These are phyloP conservation scores for Meira nashicola DNA, from an alignment of 1,284 basidiomycete species.

Conservation along the genomic window DNA sequence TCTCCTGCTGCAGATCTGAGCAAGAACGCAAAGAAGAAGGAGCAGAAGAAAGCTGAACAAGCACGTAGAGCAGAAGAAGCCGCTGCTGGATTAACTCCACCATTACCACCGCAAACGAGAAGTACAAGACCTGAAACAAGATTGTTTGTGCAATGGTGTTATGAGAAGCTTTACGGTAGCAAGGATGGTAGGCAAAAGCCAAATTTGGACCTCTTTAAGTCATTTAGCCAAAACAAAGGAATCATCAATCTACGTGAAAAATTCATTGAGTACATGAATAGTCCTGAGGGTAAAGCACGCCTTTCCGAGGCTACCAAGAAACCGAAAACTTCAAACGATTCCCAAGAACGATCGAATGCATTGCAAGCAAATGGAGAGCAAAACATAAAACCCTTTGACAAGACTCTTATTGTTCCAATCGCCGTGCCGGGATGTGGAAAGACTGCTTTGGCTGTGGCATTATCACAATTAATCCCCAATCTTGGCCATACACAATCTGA, in stretches of 20 bases:
- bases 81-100: slow-evolving; percentile 14
- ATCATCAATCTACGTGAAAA: slow-evolving; percentile 77
- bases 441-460: slow-evolving; percentile 76
- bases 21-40: slow-evolving; percentile 26
- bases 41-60: slow-evolving; percentile 14
- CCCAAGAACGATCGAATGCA: no score
- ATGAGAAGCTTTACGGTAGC: slow-evolving; percentile 41
- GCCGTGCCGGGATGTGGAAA: slow-evolving; percentile 95
- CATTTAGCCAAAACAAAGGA: slow-evolving; percentile 68
- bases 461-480: slow-evolving; percentile 69
- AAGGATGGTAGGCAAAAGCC: slow-evolving; percentile 63
- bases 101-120: slow-evolving; percentile 27
- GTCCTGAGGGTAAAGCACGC: slow-evolving; percentile 23
- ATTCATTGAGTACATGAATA: slow-evolving; percentile 69
- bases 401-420: slow-evolving; percentile 79
- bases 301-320: slow-evolving; percentile 42
- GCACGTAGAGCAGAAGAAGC: slow-evolving; percentile 2
- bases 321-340: not conserved
- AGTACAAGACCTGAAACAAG: slow-evolving; percentile 40
- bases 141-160: slow-evolving; percentile 44
- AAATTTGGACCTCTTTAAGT: slow-evolving; percentile 64
- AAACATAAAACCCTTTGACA: slow-evolving; percentile 54
- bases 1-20: slow-evolving; percentile 11
- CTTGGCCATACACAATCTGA: slow-evolving; percentile 70
- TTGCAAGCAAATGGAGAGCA: not conserved